These are phyloP conservation scores for Pichia thaimueangensis DNA, from an alignment of 805 yeast species.

Conservation along the genomic window DNA sequence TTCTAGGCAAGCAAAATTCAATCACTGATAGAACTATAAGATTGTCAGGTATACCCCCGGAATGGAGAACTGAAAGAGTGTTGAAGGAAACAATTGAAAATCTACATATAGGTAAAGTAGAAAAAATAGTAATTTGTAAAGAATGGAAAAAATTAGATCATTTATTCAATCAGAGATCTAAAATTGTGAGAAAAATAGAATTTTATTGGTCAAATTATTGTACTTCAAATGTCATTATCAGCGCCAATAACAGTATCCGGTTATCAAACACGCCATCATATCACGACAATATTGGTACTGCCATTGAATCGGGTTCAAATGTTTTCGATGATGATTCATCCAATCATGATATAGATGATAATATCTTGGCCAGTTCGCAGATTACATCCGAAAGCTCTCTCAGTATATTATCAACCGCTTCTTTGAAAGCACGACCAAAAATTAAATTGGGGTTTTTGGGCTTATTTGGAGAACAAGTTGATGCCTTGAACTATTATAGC, in stretches of 20 bases:
- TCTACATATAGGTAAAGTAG: slow-evolving; percentile 74
- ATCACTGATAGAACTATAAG: slow-evolving; percentile 88
- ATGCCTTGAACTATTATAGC: slow-evolving; percentile 74
- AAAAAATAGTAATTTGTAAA: slow-evolving; percentile 69
- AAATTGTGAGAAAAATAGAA: slow-evolving; percentile 54
- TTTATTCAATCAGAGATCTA: slow-evolving; percentile 53
- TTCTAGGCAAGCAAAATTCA: slow-evolving; percentile 80
- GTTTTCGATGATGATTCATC: background rate
- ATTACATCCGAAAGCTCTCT: background rate
- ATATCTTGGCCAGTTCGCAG: background rate
- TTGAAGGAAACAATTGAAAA: slow-evolving; percentile 70
- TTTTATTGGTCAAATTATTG: slow-evolving; percentile 60
- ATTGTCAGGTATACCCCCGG: slow-evolving; percentile 82
- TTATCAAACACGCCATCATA: background rate
- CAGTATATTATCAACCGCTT: slow-evolving; percentile 12
- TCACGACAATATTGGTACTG: background rate
- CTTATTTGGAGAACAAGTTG: slow-evolving; percentile 60
- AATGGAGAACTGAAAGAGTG: slow-evolving; percentile 63
- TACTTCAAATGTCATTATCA: background rate
- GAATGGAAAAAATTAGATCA: slow-evolving; percentile 77
- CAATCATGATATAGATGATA: background rate
- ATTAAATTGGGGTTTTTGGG: slow-evolving; percentile 58
- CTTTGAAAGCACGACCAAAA: slow-evolving; percentile 47
- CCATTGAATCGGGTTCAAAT: background rate
- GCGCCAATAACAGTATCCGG: background rate